Evolutionary conservation across 345 rosid genomes (phyloP).

Genomic region (Raphanus sativus): DNA sequence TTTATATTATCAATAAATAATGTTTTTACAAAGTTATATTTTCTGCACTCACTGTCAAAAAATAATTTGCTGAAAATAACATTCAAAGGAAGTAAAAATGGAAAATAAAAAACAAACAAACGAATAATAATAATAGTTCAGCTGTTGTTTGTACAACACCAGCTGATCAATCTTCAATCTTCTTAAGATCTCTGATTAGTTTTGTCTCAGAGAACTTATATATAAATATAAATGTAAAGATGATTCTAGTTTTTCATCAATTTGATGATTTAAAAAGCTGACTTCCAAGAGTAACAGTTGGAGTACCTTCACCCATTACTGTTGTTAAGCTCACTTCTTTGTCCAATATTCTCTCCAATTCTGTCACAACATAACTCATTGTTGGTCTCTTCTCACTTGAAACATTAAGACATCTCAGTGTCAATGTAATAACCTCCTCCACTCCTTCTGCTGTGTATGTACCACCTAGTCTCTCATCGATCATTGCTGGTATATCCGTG

Average conservation of each 20-base stretch:
- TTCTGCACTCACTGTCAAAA: constrained; percentile 43
- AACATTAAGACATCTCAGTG: constrained; percentile 54
- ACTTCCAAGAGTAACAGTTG: constrained; percentile 84
- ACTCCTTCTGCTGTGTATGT: constrained; percentile 81
- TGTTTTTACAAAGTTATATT: constrained; percentile 50
- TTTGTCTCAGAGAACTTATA: constrained; percentile 16
- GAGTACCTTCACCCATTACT: constrained; percentile 81
- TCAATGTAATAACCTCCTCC: constrained; percentile 67
- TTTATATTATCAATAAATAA: constrained; percentile 48
- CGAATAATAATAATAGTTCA: constrained; percentile 46
- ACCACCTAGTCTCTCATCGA: constrained; percentile 68
- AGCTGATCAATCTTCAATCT: constrained; percentile 48
- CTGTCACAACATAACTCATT: constrained; percentile 70
- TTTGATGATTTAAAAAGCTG: constrained; percentile 65
- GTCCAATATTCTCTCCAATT: constrained; percentile 71
- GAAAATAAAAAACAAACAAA: constrained; percentile 2
- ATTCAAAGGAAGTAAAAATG: constrained; percentile 23
- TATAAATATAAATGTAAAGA: constrained; percentile 33
- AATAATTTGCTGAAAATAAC: constrained; percentile 33
- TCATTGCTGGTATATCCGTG: constrained; percentile 45
- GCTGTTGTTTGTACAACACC: constrained; percentile 78
- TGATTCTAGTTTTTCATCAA: constrained; percentile 37
- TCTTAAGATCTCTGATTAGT: constrained; percentile 36
- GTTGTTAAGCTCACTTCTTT: constrained; percentile 82
- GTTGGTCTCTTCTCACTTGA: constrained; percentile 83